Base-by-base conservation (phyloP, 2,329 filamentous ascomycete species). In the Penicillium sp. region DNA sequence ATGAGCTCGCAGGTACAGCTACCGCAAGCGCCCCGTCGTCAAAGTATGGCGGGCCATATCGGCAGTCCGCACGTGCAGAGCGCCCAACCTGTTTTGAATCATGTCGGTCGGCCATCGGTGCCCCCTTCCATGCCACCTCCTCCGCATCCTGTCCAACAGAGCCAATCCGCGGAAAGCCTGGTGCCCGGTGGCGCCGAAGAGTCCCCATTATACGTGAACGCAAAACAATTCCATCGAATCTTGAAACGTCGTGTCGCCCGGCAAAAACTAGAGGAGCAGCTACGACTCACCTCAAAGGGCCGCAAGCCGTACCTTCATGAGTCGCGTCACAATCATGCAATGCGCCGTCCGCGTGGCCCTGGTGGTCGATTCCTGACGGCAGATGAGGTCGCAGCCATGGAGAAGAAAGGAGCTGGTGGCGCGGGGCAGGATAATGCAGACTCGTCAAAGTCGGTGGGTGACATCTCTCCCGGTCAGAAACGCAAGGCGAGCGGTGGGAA, bases 151-250 rank as follows among this genome's bases (percentile, higher is more conserved):
- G 83, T 86, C 8, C 90, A 90, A 73, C 83, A 85, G 66, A 89
- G 90, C 79, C 86, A 86, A 65, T 88, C 91, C 65, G 94, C 92
- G 1, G 91, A 92, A 7, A 93, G 97, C 74, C 87, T 95, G 70
- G 86, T 90, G 1, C 82, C 90, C 7, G 84, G 85, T 15, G 85
- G 86, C 15, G 88, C 89, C 4, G 95, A 98, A 76, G 95, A 99
- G 74, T 94, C 94, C 0, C 95, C 95, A 0, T 83, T 99, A 1
- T 99, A 99, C 70, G 95, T 99, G 72, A 99, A 99, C 72, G 95
- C 95, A 5, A 99, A 99, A 77, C 95, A 99, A 73, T 99, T 99
- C 70, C 95, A 99, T 75, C 91, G 95, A 29, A 99, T 99, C 53
- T 80, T 99, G 58, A 98, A 99, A 83, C 87, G 95, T 61, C 88